These are phyloP conservation scores for Hypomyces rosellus DNA, from an alignment of 2,329 filamentous ascomycete species.

Conservation along the genomic window DNA sequence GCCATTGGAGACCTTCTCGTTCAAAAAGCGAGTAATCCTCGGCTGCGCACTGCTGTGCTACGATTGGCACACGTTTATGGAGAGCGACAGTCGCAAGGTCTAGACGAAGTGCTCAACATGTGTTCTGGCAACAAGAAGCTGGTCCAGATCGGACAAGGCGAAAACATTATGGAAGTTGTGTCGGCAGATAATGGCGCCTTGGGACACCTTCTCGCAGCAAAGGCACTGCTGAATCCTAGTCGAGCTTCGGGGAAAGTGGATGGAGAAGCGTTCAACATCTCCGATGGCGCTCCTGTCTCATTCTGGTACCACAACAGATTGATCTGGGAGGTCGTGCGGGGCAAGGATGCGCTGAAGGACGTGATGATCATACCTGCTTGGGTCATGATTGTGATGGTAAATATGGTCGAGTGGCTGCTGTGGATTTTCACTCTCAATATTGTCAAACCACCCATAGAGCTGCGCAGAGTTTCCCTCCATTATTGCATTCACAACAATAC, in stretches of 20 bases:
- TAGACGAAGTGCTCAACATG: slow-evolving; percentile 25
- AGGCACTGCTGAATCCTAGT: slow-evolving; percentile 18
- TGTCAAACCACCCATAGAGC: slow-evolving; percentile 16
- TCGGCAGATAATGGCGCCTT: slow-evolving; percentile 21
- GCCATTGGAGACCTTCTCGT: slow-evolving; percentile 25
- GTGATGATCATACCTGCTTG: slow-evolving; percentile 19
- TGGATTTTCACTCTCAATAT: slow-evolving; percentile 20
- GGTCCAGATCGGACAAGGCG: slow-evolving; percentile 20
- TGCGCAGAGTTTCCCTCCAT: slow-evolving; percentile 17
- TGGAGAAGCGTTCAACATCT: slow-evolving; percentile 31
- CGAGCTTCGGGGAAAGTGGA: slow-evolving; percentile 16
- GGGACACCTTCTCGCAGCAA: slow-evolving; percentile 23
- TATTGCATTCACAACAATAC: slow-evolving; percentile 18
- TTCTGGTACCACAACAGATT: slow-evolving; percentile 26
- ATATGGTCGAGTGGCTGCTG: slow-evolving; percentile 16
- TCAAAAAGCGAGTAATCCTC: slow-evolving; percentile 20
- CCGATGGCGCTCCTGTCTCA: slow-evolving; percentile 24
- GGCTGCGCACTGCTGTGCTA: slow-evolving; percentile 21
- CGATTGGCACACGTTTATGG: slow-evolving; percentile 28
- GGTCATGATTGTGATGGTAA: slow-evolving; percentile 16
- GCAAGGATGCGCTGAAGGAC: slow-evolving; percentile 6
- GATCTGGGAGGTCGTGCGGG: slow-evolving; percentile 19
- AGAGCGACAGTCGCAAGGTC: slow-evolving; percentile 23
- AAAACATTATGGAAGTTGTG: slow-evolving; percentile 22
- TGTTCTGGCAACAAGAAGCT: slow-evolving; percentile 30